These are phyloP conservation scores for Saccharomycopsis hybrid DNA, from an alignment of 1,139 yeast species.

Conservation along the genomic window DNA sequence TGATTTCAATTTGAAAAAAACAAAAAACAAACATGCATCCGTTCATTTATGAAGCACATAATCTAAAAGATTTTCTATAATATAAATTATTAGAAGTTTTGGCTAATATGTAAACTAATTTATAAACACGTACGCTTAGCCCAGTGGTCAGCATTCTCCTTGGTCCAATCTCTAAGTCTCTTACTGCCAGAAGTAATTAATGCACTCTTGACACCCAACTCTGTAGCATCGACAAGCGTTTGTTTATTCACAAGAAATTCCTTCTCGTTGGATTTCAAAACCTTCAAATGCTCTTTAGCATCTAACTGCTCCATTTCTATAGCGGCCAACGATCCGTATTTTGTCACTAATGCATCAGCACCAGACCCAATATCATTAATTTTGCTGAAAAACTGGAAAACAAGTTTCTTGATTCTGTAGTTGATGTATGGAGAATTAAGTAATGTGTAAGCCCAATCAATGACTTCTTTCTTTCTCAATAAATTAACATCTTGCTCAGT, in stretches of 20 bases:
- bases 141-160: constrained; percentile 39
- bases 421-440: constrained; percentile 43
- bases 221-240: constrained; percentile 37
- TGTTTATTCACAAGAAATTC: constrained; percentile 31
- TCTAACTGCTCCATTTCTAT: constrained; percentile 33
- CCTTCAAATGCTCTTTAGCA: background rate
- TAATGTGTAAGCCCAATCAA: constrained; percentile 64
- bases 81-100: background rate
- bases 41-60: too few relatives aligned
- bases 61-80: background rate
- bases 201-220: constrained; percentile 42
- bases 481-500: constrained; percentile 45
- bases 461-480: constrained; percentile 44
- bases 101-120: background rate
- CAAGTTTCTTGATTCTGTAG: constrained; percentile 34
- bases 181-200: constrained; percentile 40
- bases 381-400: constrained; percentile 40
- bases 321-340: constrained; percentile 51
- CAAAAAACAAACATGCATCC: too few relatives aligned
- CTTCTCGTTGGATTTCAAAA: constrained; percentile 23
- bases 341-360: constrained; percentile 51
- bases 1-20: too few relatives aligned
- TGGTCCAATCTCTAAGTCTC: constrained; percentile 57
- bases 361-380: constrained; percentile 56
- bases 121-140: constrained; percentile 36